Base-by-base conservation (phyloP, 176 grass and related monocot genomes). In the Lolium perenne region DNA sequence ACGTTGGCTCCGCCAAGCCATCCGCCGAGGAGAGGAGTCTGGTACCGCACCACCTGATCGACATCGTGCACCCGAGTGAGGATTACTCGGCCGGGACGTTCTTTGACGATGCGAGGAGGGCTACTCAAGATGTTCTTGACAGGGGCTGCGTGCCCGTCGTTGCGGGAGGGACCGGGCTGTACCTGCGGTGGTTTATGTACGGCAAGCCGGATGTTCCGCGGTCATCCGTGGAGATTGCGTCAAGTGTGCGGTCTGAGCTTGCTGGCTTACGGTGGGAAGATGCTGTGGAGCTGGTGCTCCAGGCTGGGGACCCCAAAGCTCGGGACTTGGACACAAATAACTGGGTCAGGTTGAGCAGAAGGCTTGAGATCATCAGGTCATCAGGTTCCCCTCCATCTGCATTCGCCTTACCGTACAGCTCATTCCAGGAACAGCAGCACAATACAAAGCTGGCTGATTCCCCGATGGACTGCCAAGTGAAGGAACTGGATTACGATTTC, bases 181-280 rank as follows among this genome's bases (percentile, higher is more conserved):
- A 97, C 83, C 20, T 97, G 0, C 25, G 95, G 65, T 97, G 95
- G 95, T 97, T 89, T 79, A 87, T 97, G 18, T 97, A 97, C 17
- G 95, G 95, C 51, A 97, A 97, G 86, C 95, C 95, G 0, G 45
- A 80, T 53, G 90, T 97, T 29, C 95, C 95, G 0, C 92, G 86
- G 18, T 87, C 92, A 2, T 94, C 86, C 17, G 32, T 74, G 9
- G 84, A 86, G 60, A 40, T 85, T 5, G 47, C 87, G 0, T 80
- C 78, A 0, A 84, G 80, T 65, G 95, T 91, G 59, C 87, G 69
- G 56, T 80, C 88, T 8, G 92, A 97, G 84, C 88, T 97, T 23
- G 40, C 76, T 29, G 32, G 71, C n/a, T 83, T 94, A 22, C 88
- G 78, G 22, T 97, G 95, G 95, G 83, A 90, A 56, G 88, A 87